These are phyloP conservation scores for Starmerella cellae DNA, from an alignment of 805 yeast species.

Conservation along the genomic window DNA sequence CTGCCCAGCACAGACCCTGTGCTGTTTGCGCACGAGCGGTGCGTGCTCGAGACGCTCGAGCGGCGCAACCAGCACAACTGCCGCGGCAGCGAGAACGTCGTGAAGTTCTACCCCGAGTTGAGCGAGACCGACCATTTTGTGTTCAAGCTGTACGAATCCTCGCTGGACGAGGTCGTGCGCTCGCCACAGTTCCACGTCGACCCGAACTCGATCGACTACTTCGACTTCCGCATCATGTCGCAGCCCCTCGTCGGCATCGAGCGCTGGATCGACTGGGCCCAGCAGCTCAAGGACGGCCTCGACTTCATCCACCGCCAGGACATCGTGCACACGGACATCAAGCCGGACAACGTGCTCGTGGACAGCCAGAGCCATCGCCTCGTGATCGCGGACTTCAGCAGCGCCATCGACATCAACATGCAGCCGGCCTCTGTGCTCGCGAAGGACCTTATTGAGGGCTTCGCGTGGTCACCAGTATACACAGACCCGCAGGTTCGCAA, in stretches of 20 bases:
- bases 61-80: not conserved
- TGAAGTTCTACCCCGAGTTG: constrained; percentile 13
- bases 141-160: constrained; percentile 15
- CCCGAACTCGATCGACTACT: constrained; percentile 8
- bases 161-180: constrained; percentile 9
- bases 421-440: constrained; percentile 16
- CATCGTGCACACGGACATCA: constrained; percentile 37
- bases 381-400: constrained; percentile 38
- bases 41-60: constrained; percentile 10
- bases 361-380: constrained; percentile 20
- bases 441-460: constrained; percentile 13
- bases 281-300: constrained; percentile 21
- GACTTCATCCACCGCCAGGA: constrained; percentile 19
- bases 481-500: constrained; percentile 37
- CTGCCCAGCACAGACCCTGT: constrained; percentile 12
- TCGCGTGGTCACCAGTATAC: constrained; percentile 31
- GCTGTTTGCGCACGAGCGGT: constrained; percentile 13
- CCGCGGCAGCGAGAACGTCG: constrained; percentile 4
- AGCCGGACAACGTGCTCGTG: constrained; percentile 35
- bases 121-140: constrained; percentile 15
- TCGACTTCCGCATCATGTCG: constrained; percentile 12
- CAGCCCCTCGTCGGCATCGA: constrained; percentile 21
- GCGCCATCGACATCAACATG: constrained; percentile 15
- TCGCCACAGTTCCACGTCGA: constrained; percentile 3
- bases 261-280: constrained; percentile 23